A percentile compares a stretch with the other conserved stretches of the same genome.
Conservation (phyloP, 805 yeast species). For the Torulaspora gathmanii region DNA sequence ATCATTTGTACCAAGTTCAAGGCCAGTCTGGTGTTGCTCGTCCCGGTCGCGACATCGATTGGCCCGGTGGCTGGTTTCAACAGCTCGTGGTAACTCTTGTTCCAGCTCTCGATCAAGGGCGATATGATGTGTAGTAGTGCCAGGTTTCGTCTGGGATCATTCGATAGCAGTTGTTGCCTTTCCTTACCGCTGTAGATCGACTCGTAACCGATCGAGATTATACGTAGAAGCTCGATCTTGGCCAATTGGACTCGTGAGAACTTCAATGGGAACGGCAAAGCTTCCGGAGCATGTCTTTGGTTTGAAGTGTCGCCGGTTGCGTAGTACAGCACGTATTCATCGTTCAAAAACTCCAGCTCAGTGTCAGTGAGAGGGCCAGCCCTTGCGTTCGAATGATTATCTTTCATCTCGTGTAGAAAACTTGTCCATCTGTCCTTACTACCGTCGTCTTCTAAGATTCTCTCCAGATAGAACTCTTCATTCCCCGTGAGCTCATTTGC, state of each 20-base stretch:
- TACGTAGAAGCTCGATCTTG: constrained; percentile 70
- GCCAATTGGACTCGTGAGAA: constrained; percentile 68
- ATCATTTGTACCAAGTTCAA: constrained; percentile 37
- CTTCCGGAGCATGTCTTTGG: constrained; percentile 6
- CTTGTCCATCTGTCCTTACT: constrained; percentile 27
- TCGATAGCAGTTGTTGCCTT: constrained; percentile 36
- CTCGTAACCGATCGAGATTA: constrained; percentile 78
- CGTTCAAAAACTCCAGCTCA: constrained; percentile 33
- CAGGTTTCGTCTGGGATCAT: constrained; percentile 60
- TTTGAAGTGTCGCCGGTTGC: constrained; percentile 10
- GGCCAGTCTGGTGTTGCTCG: constrained; percentile 33
- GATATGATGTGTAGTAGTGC: constrained; percentile 67
- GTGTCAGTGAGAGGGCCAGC: constrained; percentile 20
- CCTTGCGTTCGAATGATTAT: constrained; percentile 2
- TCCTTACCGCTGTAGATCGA: constrained; percentile 63
- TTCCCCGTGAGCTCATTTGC: constrained; percentile 31
- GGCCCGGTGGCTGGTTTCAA: constrained; percentile 43
- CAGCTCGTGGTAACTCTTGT: constrained; percentile 52
- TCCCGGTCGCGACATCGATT: constrained; percentile 24
- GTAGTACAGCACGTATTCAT: constrained; percentile 32
- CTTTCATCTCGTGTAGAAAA: constrained; percentile 16
- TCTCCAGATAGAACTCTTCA: constrained; percentile 34
- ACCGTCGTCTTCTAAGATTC: constrained; percentile 23
- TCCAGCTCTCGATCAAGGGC: constrained; percentile 79
- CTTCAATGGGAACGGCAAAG: constrained; percentile 36